Base-by-base conservation (phyloP, 106 monocot species). In the Alisma plantagoaquatica region DNA sequence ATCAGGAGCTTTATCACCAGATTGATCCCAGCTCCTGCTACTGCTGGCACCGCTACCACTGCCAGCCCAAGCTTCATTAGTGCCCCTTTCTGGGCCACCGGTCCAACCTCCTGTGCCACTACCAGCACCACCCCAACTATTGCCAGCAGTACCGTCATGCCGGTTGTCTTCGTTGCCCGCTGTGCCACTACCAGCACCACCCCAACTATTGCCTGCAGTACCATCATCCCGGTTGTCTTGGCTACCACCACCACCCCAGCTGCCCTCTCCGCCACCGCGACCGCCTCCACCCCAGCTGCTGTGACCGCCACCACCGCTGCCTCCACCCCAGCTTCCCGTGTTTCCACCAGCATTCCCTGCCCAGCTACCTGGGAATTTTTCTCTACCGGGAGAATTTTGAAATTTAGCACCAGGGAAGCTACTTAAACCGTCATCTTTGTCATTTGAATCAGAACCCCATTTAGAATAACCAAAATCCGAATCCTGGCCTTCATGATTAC, bases 401-500 rank as follows among this genome's bases (percentile, higher is more conserved):
- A 77, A 60, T 70, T 83, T 83, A 23, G 74, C 74, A 21, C 78
- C 75, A 27, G 84, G 78, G 28, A 84, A 84, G 65, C 48, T 76
- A 63, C 62, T 69, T 47, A 84, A 62, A 10, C 75, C 73, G 47
- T 55, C 73, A 69, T 75, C 75, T 24, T 61, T 60, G 1, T 66
- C 67, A 44, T 56, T 66, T 29, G 69, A 59, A 43, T 60, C 68
- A 2, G 68, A 54, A 24, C 66, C 63, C 71, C 68, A 74, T 54
- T 32, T 59, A 22, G 54, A 25, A 24, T 59, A 70, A 49, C 64
- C 61, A 49, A 41, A 50, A 43, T 56, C 70, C 14, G 53, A 46
- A 50, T 73, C 63, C 18, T 46, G 59, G 21, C 60, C 71, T 4
- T 60, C 54, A 25, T 20, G 22, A 10, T 56, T 60, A 38, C 58